A percentile compares a stretch with the other conserved stretches of the same genome.
Conservation (phyloP, 2,329 filamentous ascomycete genomes). For the Madurella mycetomatis region DNA sequence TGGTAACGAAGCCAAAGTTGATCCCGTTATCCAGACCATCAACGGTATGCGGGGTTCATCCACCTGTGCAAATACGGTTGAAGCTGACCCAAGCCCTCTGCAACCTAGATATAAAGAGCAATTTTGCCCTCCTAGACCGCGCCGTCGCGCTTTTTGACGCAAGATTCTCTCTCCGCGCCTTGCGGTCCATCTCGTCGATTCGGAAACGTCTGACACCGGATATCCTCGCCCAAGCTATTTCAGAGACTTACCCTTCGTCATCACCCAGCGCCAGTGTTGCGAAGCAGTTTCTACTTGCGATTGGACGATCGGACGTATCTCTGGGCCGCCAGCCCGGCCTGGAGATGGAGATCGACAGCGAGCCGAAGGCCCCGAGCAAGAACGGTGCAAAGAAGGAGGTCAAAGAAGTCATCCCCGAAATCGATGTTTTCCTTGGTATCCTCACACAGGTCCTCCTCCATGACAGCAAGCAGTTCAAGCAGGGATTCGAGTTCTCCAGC, state of each 20-base stretch:
- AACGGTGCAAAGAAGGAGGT: constrained; percentile 54
- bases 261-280: constrained; percentile 60
- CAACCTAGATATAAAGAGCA: constrained; percentile 81
- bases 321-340: constrained; percentile 54
- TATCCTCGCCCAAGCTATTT: constrained; percentile 74
- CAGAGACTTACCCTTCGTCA: constrained; percentile 68
- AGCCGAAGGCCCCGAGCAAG: constrained; percentile 49
- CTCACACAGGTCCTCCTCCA: constrained; percentile 83
- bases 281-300: constrained; percentile 64
- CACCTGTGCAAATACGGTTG: background rate
- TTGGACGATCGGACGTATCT: constrained; percentile 62
- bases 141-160: constrained; percentile 91
- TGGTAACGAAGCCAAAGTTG: constrained; percentile 51
- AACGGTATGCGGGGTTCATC: constrained; percentile 44
- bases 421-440: constrained; percentile 85
- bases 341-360: constrained; percentile 71
- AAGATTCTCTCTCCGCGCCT: constrained; percentile 87
- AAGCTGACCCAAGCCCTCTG: background rate
- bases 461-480: constrained; percentile 75
- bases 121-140: constrained; percentile 85
- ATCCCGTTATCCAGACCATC: constrained; percentile 57
- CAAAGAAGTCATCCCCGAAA: constrained; percentile 79
- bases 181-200: constrained; percentile 92
- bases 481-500: constrained; percentile 78
- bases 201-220: constrained; percentile 85